phyloP scores from a whole-genome alignment of 495 filamentous ascomycete genomes.

The Durotheca rogersii region DNA sequence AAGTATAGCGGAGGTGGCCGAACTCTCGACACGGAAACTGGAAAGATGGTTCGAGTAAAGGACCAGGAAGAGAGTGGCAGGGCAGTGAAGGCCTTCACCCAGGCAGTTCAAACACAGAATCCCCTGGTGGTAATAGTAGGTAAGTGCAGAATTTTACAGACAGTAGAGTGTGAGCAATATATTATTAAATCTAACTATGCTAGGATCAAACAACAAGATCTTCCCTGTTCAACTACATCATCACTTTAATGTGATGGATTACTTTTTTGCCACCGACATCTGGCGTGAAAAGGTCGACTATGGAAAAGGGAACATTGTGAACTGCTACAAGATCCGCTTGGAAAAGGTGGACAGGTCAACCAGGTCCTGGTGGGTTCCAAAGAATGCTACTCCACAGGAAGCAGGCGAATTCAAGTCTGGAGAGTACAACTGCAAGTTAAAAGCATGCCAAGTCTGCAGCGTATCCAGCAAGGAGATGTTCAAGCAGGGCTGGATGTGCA shows the following conservation, averaged over 20 bases:
- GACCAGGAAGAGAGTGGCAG: conserved; percentile 45
- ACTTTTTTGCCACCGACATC: conserved; percentile 68
- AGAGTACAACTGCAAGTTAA: conserved; percentile 7
- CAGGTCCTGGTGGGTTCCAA: conserved; percentile 70
- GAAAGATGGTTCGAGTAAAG: conserved; percentile 43
- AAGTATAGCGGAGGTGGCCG: conserved; percentile 53
- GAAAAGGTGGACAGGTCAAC: conserved; percentile 63
- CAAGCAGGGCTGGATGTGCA: conserved; percentile 66
- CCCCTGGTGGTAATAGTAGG: conserved; percentile 63
- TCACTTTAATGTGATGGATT: conserved; percentile 70
- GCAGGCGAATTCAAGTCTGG: conserved; percentile 18
- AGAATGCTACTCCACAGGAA: background rate
- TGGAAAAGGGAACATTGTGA: conserved; percentile 34
- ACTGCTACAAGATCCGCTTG: conserved; percentile 60
- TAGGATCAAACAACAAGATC: conserved; percentile 54
- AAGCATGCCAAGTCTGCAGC: conserved; percentile 32
- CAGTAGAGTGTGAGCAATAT: too few species aligned
- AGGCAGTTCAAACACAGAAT: conserved; percentile 37
- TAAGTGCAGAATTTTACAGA: conserved; percentile 31
- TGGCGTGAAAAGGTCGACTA: conserved; percentile 62
- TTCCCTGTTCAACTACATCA: conserved; percentile 59
- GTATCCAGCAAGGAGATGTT: conserved; percentile 41
- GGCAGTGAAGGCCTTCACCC: conserved; percentile 39
- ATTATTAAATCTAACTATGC: too few species aligned
- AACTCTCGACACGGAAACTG: conserved; percentile 38